A percentile compares a stretch with the other conserved stretches of the same genome.
These are phyloP conservation scores for Ustilago bromivora DNA, from an alignment of 1,284 basidiomycete species.

Conservation along the genomic window DNA sequence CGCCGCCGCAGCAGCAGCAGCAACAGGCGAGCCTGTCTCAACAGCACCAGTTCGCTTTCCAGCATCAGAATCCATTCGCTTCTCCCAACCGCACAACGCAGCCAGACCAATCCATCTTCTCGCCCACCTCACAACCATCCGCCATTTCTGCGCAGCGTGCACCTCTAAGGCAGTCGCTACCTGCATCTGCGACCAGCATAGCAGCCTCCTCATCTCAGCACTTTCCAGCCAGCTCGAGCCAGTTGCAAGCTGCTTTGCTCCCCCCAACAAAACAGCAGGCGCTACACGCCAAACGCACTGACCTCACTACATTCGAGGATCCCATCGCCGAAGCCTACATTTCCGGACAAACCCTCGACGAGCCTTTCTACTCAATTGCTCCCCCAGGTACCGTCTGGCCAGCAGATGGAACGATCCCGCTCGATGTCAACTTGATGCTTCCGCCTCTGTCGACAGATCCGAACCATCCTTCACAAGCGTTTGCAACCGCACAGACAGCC, in stretches of 20 bases:
- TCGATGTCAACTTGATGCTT: conserved; percentile 24
- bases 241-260: conserved; percentile 14
- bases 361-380: conserved; percentile 48
- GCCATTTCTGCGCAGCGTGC: conserved; percentile 6
- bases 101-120: conserved; percentile 16
- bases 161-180: conserved; percentile 13
- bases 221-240: conserved; percentile 9
- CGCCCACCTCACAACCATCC: conserved; percentile 17
- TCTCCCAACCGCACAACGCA: conserved; percentile 9
- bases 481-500: conserved; percentile 20
- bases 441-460: conserved; percentile 7
- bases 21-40: conserved; percentile 12
- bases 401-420: conserved; percentile 23
- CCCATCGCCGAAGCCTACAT: conserved; percentile 51
- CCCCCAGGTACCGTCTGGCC: conserved; percentile 24
- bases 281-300: conserved; percentile 17
- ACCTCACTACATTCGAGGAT: conserved; percentile 45
- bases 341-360: conserved; percentile 35
- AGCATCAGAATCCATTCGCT: conserved; percentile 13
- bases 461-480: conserved; percentile 16
- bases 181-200: not conserved
- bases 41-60: conserved; percentile 19
- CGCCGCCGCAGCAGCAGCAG: not conserved
- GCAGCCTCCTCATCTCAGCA: conserved; percentile 13
- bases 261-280: conserved; percentile 4